Percentiles rank a stretch among this genome's conserved stretches.
Conservation (phyloP, 805 yeast genomes). For the Grigorovia yakushimaensis region DNA sequence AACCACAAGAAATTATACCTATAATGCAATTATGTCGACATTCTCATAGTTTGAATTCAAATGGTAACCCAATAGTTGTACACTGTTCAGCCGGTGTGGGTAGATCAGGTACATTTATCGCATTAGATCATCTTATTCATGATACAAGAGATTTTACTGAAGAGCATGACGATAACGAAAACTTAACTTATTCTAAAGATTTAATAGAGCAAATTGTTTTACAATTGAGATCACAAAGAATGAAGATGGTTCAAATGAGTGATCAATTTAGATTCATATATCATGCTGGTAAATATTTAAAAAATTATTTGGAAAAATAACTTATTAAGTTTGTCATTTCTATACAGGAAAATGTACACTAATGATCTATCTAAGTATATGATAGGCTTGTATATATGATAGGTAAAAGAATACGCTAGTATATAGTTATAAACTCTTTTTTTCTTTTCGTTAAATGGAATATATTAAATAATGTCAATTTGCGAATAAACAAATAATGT, state of each 20-base stretch:
- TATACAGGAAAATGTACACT: too few relatives aligned
- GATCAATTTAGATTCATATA: conserved; percentile 28
- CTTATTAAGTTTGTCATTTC: too few relatives aligned
- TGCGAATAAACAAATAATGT: conserved; percentile 37
- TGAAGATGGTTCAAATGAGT: conserved; percentile 29
- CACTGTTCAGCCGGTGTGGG: conserved; percentile 99
- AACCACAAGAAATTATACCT: conserved; percentile 36
- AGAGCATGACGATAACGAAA: conserved; percentile 1
- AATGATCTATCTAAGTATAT: too few relatives aligned
- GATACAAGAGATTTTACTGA: conserved; percentile 19
- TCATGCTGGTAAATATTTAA: conserved; percentile 23
- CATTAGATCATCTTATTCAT: conserved; percentile 31
- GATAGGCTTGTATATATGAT: too few relatives aligned
- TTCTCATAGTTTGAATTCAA: conserved; percentile 22
- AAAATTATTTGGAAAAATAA: not conserved
- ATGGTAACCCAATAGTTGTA: conserved; percentile 48
- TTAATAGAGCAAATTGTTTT: conserved; percentile 26
- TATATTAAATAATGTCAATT: conserved; percentile 1
- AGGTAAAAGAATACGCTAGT: too few relatives aligned
- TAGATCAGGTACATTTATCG: conserved; percentile 82
- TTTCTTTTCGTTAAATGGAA: not conserved
- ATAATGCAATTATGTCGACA: conserved; percentile 25
- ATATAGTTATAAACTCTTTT: not conserved
- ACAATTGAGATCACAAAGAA: conserved; percentile 26
- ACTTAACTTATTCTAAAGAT: conserved; percentile 18